A percentile compares a stretch with the other conserved stretches of the same genome.
phyloP scores from a whole-genome alignment of 2,329 filamentous ascomycete species.

The Colletotrichum sp. region DNA sequence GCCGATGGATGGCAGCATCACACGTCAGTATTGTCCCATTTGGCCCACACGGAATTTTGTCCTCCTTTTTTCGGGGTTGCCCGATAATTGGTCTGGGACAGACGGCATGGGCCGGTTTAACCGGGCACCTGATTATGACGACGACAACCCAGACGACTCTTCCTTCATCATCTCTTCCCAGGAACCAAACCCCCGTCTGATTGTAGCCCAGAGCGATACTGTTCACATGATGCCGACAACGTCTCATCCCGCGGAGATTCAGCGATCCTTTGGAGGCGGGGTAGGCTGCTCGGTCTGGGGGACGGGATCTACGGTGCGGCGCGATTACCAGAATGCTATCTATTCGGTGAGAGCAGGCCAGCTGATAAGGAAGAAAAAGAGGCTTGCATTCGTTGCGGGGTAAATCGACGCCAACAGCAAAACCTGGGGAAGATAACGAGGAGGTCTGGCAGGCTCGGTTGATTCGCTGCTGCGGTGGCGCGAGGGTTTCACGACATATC shows the following conservation, averaged over 20 bases:
- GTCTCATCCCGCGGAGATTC: slow-evolving; percentile 6
- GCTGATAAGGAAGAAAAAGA: background rate
- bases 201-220: too few species aligned
- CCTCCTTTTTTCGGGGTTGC: background rate
- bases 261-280: background rate
- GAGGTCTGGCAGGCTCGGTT: background rate
- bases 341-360: background rate
- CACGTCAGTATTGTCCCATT: background rate
- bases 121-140: background rate
- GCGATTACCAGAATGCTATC: background rate
- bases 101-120: background rate
- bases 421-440: background rate
- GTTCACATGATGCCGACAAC: background rate
- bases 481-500: background rate
- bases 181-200: background rate
- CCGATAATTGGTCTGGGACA: background rate
- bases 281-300: background rate
- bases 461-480: background rate
- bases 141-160: background rate
- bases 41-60: background rate
- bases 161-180: background rate
- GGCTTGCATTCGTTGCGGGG: background rate
- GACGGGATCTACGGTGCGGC: background rate
- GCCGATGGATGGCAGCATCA: background rate
- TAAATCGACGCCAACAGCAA: background rate